Evolutionary conservation across 73 alveolate species (phyloP).

Genomic region (Blepharisma japonicum): DNA sequence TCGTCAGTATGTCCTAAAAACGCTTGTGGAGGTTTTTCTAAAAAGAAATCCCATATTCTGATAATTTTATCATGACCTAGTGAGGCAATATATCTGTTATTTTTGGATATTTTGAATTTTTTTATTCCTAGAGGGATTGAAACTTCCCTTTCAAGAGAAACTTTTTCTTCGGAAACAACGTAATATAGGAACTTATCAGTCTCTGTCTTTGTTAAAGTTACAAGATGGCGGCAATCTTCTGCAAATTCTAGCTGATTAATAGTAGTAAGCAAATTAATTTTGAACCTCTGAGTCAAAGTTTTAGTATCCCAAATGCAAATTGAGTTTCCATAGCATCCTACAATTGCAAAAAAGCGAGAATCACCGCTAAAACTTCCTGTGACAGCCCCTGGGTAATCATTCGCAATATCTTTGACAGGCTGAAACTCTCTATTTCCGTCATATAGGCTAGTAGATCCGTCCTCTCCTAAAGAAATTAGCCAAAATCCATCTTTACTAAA

Average conservation of each 20-base stretch:
- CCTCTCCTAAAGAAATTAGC: constrained; percentile 40
- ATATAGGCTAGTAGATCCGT: constrained; percentile 39
- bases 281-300: constrained; percentile 50
- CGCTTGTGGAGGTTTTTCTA: constrained; percentile 52
- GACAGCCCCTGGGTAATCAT: constrained; percentile 53
- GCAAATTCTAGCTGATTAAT: constrained; percentile 51
- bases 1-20: constrained; percentile 49
- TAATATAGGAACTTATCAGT: constrained; percentile 43
- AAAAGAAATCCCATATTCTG: constrained; percentile 62
- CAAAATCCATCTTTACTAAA: constrained; percentile 40
- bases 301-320: constrained; percentile 57
- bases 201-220: constrained; percentile 47
- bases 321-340: constrained; percentile 49
- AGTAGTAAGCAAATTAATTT: constrained; percentile 37
- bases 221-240: constrained; percentile 45
- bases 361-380: constrained; percentile 52
- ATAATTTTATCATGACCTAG: constrained; percentile 60
- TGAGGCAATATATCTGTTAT: constrained; percentile 44
- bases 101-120: constrained; percentile 44
- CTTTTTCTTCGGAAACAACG: constrained; percentile 34
- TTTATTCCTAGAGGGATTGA: constrained; percentile 46
- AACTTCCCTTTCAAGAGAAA: constrained; percentile 42
- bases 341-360: constrained; percentile 49
- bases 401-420: constrained; percentile 57
- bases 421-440: constrained; percentile 42